Percentiles rank a stretch among this genome's conserved stretches.
Conservation (phyloP, 176 grass and related monocot species). For the Triticum dicoccoides region DNA sequence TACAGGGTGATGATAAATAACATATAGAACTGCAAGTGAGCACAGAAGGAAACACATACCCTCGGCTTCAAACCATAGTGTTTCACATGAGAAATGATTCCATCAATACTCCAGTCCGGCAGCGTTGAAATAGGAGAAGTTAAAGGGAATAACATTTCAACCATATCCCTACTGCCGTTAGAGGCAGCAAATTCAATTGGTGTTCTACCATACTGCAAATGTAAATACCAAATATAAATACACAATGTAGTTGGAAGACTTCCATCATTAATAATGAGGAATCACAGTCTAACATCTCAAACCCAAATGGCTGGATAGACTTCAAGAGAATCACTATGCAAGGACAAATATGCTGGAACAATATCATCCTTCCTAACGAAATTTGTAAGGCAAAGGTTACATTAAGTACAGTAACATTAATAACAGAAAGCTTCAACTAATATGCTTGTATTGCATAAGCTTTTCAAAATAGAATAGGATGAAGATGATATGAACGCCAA, state of each 20-base stretch:
- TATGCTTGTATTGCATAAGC: neutral
- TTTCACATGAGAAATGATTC: too few species aligned
- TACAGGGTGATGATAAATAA: neutral
- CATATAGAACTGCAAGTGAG: too few species aligned
- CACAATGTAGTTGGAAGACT: neutral
- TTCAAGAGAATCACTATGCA: neutral
- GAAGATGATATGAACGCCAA: neutral
- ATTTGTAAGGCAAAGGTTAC: neutral
- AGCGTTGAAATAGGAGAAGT: too few species aligned
- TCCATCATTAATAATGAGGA: neutral
- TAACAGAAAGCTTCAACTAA: neutral
- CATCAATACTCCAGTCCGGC: too few species aligned
- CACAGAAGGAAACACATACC: too few species aligned
- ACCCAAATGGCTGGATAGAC: neutral
- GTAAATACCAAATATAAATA: neutral
- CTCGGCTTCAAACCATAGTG: too few species aligned
- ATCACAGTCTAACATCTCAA: neutral
- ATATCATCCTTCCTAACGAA: neutral
- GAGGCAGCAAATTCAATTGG: too few species aligned
- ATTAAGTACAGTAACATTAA: neutral
- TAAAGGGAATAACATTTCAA: too few species aligned
- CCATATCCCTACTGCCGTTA: too few species aligned
- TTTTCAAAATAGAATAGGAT: neutral
- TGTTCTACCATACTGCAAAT: too few species aligned
- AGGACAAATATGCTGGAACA: neutral